Percentiles rank a stretch among this genome's conserved stretches.
These are phyloP conservation scores for Hansfordia pulvinata DNA, from an alignment of 2,329 filamentous ascomycete species.

Conservation along the genomic window DNA sequence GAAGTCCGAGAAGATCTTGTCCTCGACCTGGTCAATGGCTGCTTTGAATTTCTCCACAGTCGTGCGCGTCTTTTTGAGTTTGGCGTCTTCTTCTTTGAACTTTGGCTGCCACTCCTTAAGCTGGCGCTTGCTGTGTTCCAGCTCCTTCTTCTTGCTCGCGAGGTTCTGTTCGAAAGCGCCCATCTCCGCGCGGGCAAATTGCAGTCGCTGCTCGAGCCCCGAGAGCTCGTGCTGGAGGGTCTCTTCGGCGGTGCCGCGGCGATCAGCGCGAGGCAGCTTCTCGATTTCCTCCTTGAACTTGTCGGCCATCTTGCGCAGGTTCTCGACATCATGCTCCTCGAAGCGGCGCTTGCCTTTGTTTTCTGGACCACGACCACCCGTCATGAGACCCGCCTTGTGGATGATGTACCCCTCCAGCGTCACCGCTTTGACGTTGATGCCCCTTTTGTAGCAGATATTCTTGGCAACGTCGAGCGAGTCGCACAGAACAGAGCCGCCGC, in stretches of 20 bases:
- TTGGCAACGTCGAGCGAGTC: constrained; percentile 80
- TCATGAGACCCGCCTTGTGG: constrained; percentile 93
- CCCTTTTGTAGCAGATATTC: constrained; percentile 73
- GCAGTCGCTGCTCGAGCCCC: constrained; percentile 65
- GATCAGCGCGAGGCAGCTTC: constrained; percentile 66
- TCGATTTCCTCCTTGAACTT: constrained; percentile 67
- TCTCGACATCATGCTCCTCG: constrained; percentile 81
- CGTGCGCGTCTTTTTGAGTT: constrained; percentile 44
- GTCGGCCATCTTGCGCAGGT: constrained; percentile 62
- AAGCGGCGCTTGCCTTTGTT: constrained; percentile 69
- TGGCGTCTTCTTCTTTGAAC: constrained; percentile 55
- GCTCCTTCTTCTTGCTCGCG: constrained; percentile 69
- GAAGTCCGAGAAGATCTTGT: constrained; percentile 75
- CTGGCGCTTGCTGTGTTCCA: constrained; percentile 59
- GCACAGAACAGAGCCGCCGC: constrained; percentile 88
- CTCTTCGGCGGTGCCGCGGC: constrained; percentile 67
- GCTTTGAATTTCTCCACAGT: constrained; percentile 38
- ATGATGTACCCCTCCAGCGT: constrained; percentile 93
- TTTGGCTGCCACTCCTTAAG: constrained; percentile 67
- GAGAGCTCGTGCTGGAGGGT: constrained; percentile 64
- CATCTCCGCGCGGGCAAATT: constrained; percentile 61
- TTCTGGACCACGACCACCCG: constrained; percentile 73
- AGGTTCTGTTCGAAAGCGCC: constrained; percentile 71
- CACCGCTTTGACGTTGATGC: constrained; percentile 84
- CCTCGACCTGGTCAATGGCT: constrained; percentile 70